A percentile compares a stretch with the other conserved stretches of the same genome.
These are phyloP conservation scores for Leucocoprinus leucothites DNA, from an alignment of 768 basidiomycete genomes.

Conservation along the genomic window DNA sequence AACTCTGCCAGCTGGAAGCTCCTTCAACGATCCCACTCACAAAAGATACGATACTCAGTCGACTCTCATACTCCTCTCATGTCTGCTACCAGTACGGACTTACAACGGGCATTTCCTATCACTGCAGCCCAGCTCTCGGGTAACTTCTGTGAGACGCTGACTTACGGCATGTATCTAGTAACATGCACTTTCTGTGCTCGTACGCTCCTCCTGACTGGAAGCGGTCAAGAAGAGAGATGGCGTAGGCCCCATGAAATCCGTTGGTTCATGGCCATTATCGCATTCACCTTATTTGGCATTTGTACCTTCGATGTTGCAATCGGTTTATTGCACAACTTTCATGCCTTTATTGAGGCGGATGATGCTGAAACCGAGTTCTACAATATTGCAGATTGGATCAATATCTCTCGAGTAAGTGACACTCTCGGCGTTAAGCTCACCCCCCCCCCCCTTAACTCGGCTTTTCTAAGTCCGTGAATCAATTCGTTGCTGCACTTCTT, in stretches of 20 bases:
- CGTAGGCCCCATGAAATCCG: conserved; percentile 4
- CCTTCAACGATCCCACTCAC: no score
- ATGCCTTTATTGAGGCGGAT: background rate
- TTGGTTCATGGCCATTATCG: conserved; percentile 8
- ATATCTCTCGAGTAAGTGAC: conserved; percentile 4
- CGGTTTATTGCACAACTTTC: conserved; percentile 10
- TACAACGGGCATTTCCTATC: background rate
- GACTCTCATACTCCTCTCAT: no score
- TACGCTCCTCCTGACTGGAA: background rate
- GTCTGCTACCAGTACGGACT: no score
- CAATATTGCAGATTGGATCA: conserved; percentile 9
- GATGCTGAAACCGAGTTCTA: background rate
- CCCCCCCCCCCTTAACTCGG: no score
- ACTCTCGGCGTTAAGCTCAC: background rate
- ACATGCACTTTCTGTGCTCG: background rate
- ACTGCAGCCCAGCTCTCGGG: conserved; percentile 11
- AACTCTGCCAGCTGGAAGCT: no score
- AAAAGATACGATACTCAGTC: no score
- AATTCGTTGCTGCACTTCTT: conserved; percentile 8
- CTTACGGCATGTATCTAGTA: conserved; percentile 9
- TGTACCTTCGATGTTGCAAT: conserved; percentile 9
- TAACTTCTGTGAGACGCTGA: conserved; percentile 11
- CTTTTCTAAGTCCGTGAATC: conserved; percentile 1
- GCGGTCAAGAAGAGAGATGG: conserved; percentile 7
- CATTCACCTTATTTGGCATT: background rate